phyloP scores from a whole-genome alignment of 176 grass and related monocot species.

The Alloteropsis semialata region DNA sequence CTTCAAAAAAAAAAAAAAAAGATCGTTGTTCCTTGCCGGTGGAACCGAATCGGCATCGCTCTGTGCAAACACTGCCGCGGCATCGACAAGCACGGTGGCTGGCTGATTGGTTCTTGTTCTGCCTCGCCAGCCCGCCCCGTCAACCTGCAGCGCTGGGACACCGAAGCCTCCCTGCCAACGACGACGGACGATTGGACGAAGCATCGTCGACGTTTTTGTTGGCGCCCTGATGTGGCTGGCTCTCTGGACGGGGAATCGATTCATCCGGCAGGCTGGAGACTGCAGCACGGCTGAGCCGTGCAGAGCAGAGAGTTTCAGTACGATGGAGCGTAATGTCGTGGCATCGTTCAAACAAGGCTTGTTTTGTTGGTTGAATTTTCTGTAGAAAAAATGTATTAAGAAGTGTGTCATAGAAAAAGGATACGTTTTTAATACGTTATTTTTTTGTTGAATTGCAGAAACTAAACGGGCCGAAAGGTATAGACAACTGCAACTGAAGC shows the following conservation, averaged over 20 bases:
- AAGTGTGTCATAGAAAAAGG: too few species aligned
- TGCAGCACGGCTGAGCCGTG: too few species aligned
- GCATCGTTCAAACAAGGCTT: slow-evolving; percentile 6
- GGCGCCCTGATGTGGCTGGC: neutral
- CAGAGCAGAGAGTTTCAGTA: neutral
- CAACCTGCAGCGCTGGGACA: too few species aligned
- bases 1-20: too few species aligned
- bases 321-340: neutral
- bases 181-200: neutral
- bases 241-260: neutral
- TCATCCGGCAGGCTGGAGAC: neutral
- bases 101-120: neutral
- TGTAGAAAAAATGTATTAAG: too few species aligned
- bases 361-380: too few species aligned
- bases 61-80: neutral
- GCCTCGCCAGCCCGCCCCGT: neutral
- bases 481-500: neutral
- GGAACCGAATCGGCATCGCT: slow-evolving; percentile 18
- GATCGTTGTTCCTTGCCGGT: neutral
- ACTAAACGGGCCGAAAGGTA: too few species aligned
- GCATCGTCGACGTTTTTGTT: slow-evolving; percentile 24
- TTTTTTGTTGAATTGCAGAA: too few species aligned
- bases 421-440: too few species aligned
- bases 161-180: too few species aligned
- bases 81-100: neutral